Evolutionary conservation across 2,329 filamentous ascomycete species (phyloP), one percentile per base, ranked within the genome.

Genomic region (Clarireedia homoeocarpa): DNA sequence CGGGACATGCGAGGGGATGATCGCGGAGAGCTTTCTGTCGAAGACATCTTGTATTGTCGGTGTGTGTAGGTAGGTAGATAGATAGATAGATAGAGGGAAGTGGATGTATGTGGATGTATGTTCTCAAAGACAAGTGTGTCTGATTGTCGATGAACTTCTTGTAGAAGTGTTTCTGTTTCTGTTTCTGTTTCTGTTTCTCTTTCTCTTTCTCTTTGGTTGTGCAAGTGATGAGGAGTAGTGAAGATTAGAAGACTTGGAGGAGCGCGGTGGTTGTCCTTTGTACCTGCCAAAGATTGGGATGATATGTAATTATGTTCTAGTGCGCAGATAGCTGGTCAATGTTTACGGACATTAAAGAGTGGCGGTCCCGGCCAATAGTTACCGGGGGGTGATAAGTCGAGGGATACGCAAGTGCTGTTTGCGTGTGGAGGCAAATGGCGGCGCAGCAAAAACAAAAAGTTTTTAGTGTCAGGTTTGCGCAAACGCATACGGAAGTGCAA

Each of bases 1-100:
- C 64, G 59, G 14, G 44, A 67, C 23, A 60, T 51, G 26, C 53
- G 59, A 46, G 64, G 59, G 14, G 44, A 67, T 24, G 60, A 53
- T 26, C 53, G 59, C 44, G 64, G 63, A 39, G 67, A 63, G 17
- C 48, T 58, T 57, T 61, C 51, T 34, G 54, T 40, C 14, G 40
- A 48, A 24, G 54, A 55, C 40, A 45, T 61, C 6, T 53, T 57
- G 42, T 30, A 15, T 27, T 26, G 15, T 44, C 12, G 24, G 17
- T 42, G 2, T 55, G 46, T 26, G 34, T 53, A 24, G 48, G 20
- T 20, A 20, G 20, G 20, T 20, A 20, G 20, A 20, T 20, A 20
- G 20, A 20, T 20, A 20, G 20, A 20, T 20, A 20, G 20, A 20
- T 23, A 23, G 47, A 51, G 47, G 17, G 20, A 20, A 20, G 20